Percentiles rank a stretch among this genome's conserved stretches.
Conservation (phyloP, 108 stramenopile genomes). For the Conticribra weissflogii region DNA sequence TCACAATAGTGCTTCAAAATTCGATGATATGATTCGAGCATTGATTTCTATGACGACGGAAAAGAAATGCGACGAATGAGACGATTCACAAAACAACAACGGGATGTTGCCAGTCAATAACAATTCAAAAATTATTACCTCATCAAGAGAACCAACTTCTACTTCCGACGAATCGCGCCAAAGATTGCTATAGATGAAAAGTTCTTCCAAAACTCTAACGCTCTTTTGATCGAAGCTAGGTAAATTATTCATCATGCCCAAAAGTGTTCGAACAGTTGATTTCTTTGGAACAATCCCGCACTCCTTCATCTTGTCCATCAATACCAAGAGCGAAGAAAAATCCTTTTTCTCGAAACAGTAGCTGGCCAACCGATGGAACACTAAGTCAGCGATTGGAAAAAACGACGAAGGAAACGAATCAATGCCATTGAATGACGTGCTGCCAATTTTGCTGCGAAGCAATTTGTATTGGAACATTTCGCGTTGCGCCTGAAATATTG, state of each 20-base stretch:
- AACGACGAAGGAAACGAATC: background rate
- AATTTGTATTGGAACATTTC: background rate
- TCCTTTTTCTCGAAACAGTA: background rate
- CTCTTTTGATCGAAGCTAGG: background rate
- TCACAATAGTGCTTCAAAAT: conserved; percentile 5
- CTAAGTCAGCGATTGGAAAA: background rate
- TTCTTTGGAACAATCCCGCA: background rate
- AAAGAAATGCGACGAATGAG: background rate
- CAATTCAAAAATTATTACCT: no score
- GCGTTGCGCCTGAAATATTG: background rate
- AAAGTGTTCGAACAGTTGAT: background rate
- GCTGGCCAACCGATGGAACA: background rate
- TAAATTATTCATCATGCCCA: background rate
- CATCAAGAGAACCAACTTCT: background rate
- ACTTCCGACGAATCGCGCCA: background rate
- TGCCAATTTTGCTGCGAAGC: background rate
- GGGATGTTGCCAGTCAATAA: no score
- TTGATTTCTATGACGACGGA: background rate
- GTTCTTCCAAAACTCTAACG: background rate
- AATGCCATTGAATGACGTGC: background rate
- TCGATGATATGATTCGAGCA: background rate
- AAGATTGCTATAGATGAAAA: background rate
- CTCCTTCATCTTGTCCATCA: background rate
- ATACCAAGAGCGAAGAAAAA: background rate
- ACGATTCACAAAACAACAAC: no score